A percentile compares a stretch with the other conserved stretches of the same genome.
Evolutionary conservation across 2,329 filamentous ascomycete genomes (phyloP).

Genomic region (Trichoderma hamatum): DNA sequence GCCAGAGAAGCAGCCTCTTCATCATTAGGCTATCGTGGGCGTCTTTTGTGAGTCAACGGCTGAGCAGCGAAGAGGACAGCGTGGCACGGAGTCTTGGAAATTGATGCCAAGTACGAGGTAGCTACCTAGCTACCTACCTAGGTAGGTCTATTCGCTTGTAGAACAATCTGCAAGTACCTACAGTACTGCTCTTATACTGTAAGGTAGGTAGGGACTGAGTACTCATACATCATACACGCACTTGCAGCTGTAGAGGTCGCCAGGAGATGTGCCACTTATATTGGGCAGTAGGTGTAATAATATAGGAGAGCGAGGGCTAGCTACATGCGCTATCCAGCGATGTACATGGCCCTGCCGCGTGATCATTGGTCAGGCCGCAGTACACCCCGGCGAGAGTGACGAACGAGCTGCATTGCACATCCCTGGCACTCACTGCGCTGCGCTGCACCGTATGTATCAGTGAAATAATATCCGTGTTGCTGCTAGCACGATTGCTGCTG

Average conservation of each 20-base stretch:
- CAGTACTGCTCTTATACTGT: not conserved
- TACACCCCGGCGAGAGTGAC: not conserved
- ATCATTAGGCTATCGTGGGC: not conserved
- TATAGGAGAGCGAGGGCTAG: not conserved
- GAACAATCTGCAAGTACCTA: not conserved
- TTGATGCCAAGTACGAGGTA: not conserved
- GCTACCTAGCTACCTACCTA: not conserved
- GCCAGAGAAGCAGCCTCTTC: not conserved
- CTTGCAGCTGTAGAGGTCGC: not conserved
- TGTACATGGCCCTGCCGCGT: slow-evolving; percentile 2
- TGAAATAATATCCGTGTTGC: too few species aligned
- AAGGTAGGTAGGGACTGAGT: not conserved
- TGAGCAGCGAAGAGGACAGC: not conserved
- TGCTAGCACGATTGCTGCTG: too few species aligned
- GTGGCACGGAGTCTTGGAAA: not conserved
- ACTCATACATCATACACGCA: not conserved
- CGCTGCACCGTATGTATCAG: not conserved
- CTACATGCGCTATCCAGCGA: not conserved
- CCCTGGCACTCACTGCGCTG: slow-evolving; percentile 2
- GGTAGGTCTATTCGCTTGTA: not conserved
- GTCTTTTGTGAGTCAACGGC: not conserved
- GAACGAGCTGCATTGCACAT: not conserved
- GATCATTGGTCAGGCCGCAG: slow-evolving; percentile 5
- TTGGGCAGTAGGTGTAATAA: not conserved
- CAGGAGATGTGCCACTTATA: not conserved